A percentile compares a stretch with the other conserved stretches of the same genome.
These are phyloP conservation scores for Colletotrichum godetiae DNA, from an alignment of 2,329 filamentous ascomycete species.

Conservation along the genomic window DNA sequence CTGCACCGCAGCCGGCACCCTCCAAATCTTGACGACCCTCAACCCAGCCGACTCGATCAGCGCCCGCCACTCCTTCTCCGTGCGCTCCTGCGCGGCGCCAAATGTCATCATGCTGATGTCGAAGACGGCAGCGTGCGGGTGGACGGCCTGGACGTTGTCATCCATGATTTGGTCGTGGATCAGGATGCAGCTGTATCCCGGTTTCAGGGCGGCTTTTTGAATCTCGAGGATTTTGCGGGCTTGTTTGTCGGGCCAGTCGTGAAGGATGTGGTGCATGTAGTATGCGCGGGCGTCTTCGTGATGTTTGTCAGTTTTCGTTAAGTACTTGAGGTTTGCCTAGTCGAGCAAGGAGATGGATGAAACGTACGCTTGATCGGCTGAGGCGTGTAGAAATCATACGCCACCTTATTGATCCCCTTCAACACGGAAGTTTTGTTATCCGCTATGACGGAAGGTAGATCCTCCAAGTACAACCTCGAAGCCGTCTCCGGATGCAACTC, in stretches of 20 bases:
- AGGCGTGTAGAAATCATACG: slow-evolving; percentile 52
- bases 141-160: slow-evolving; percentile 40
- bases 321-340: too few relatives aligned
- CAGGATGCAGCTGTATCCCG: slow-evolving; percentile 51
- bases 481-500: background rate
- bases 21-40: slow-evolving; percentile 27
- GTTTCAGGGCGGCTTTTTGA: slow-evolving; percentile 55
- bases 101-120: slow-evolving; percentile 17
- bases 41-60: slow-evolving; percentile 8
- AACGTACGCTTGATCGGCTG: slow-evolving; percentile 44
- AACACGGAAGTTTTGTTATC: background rate
- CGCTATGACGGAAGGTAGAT: slow-evolving; percentile 9
- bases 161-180: slow-evolving; percentile 52
- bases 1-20: background rate
- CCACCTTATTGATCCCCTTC: slow-evolving; percentile 10
- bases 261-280: slow-evolving; percentile 65
- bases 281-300: slow-evolving; percentile 55
- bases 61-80: slow-evolving; percentile 15
- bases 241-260: slow-evolving; percentile 64
- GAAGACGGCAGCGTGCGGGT: slow-evolving; percentile 10
- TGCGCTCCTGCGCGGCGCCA: slow-evolving; percentile 6
- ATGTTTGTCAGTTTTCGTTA: too few relatives aligned
- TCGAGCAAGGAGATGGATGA: too few relatives aligned
- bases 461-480: slow-evolving; percentile 18
- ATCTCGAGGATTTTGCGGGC: slow-evolving; percentile 52